Conservation (phyloP, 2,329 filamentous ascomycete genomes). For the Aspergillus transmontanensis region DNA sequence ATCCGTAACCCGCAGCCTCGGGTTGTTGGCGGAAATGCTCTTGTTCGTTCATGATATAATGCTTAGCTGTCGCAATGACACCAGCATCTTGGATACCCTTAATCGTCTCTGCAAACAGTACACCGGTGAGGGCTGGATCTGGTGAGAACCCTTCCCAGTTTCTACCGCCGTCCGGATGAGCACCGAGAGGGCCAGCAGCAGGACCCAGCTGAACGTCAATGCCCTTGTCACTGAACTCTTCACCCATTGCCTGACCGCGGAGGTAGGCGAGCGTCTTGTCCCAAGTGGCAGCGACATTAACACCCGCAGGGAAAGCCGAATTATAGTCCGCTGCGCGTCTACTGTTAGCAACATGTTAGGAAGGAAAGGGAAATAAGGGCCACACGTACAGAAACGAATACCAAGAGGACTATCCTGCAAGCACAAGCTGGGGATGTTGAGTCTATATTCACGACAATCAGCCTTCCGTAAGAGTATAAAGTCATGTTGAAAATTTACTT, state of each 20-base stretch:
- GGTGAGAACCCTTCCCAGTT: constrained; percentile 71
- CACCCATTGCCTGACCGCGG: constrained; percentile 72
- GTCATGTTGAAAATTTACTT: constrained; percentile 16
- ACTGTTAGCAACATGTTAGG: background rate
- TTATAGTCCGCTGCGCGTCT: constrained; percentile 66
- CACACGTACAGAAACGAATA: constrained; percentile 62
- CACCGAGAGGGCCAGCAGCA: constrained; percentile 72
- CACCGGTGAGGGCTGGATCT: constrained; percentile 74
- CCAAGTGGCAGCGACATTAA: constrained; percentile 82
- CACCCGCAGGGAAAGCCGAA: constrained; percentile 77
- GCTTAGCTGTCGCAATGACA: constrained; percentile 81
- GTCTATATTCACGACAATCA: constrained; percentile 19
- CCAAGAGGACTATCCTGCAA: constrained; percentile 85
- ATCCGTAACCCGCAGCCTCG: constrained; percentile 62
- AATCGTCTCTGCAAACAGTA: constrained; percentile 71
- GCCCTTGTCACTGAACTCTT: constrained; percentile 74
- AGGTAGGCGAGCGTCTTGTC: constrained; percentile 70
- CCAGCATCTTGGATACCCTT: constrained; percentile 80
- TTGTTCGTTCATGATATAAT: constrained; percentile 74
- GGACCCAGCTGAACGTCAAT: constrained; percentile 76
- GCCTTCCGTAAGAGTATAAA: constrained; percentile 1
- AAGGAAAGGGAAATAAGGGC: background rate
- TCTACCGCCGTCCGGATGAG: constrained; percentile 66
- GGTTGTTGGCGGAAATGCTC: constrained; percentile 67
- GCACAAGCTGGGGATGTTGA: constrained; percentile 72